Conservation (phyloP, 2,329 filamentous ascomycete species). For the Paramyrothecium roridum region DNA sequence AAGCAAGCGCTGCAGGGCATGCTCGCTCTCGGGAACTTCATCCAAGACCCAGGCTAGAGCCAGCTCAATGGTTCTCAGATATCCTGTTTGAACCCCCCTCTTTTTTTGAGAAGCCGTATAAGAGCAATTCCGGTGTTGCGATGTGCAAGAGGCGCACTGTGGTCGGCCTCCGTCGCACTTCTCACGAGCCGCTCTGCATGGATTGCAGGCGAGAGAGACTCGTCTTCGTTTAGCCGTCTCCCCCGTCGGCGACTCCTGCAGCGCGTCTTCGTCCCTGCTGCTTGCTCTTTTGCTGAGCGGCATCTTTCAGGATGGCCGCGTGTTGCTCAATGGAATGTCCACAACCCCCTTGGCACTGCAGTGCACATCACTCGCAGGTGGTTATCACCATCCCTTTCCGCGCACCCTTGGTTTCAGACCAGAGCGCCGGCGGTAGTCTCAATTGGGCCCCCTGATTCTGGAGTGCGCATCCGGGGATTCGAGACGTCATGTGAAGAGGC, state of each 20-base stretch:
- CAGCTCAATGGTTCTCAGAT: slow-evolving; percentile 70
- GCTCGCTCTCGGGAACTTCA: slow-evolving; percentile 57
- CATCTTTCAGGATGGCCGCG: slow-evolving; percentile 27
- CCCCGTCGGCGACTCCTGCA: slow-evolving; percentile 15
- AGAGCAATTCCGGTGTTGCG: slow-evolving; percentile 62
- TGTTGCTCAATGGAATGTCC: background rate
- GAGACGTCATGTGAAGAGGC: background rate
- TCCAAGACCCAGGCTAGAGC: slow-evolving; percentile 65
- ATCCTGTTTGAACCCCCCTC: slow-evolving; percentile 75
- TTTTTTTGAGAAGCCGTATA: slow-evolving; percentile 74
- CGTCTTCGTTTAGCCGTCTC: slow-evolving; percentile 53
- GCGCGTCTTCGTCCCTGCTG: slow-evolving; percentile 17
- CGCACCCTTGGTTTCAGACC: background rate
- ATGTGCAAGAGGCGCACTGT: slow-evolving; percentile 62
- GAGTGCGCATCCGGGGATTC: background rate
- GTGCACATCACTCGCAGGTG: background rate
- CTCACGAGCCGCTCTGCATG: slow-evolving; percentile 64
- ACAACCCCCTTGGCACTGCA: background rate
- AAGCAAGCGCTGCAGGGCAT: slow-evolving; percentile 52
- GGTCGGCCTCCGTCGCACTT: slow-evolving; percentile 71
- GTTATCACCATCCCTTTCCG: background rate
- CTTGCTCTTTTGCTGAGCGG: slow-evolving; percentile 32
- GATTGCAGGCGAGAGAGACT: slow-evolving; percentile 67
- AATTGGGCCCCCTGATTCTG: background rate
- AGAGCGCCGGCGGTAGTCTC: background rate